Conservation (phyloP, 1,139 yeast species). For the Pichia sp. region DNA sequence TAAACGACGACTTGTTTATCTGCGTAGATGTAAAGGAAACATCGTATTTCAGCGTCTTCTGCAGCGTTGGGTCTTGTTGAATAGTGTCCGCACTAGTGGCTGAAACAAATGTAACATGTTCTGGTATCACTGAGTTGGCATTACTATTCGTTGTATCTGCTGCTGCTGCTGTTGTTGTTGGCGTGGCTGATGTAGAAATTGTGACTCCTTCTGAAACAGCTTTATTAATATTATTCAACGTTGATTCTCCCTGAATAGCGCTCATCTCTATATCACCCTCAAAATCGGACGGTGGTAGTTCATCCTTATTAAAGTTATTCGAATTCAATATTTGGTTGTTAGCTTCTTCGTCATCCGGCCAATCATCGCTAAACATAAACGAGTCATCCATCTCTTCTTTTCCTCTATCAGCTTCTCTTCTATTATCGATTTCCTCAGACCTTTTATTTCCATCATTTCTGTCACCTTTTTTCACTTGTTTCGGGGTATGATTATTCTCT, state of each 20-base stretch:
- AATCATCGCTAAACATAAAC: constrained; percentile 61
- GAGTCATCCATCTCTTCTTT: constrained; percentile 46
- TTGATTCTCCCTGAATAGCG: background rate
- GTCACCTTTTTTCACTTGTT: background rate
- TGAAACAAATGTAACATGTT: constrained; percentile 44
- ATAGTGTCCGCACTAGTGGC: constrained; percentile 53
- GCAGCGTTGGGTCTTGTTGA: constrained; percentile 39
- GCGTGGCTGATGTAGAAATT: no score
- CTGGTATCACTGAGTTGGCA: constrained; percentile 18
- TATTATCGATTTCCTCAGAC: constrained; percentile 8
- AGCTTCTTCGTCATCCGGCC: constrained; percentile 33
- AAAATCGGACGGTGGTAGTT: constrained; percentile 25
- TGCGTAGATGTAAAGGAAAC: constrained; percentile 47
- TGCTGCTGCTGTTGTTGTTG: no score
- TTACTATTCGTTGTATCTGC: background rate
- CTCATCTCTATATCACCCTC: constrained; percentile 23
- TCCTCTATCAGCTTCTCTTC: background rate
- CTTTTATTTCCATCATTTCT: background rate
- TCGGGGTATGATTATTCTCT: no score
- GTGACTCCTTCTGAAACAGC: no score
- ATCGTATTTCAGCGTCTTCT: constrained; percentile 36
- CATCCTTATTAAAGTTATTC: background rate
- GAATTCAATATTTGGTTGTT: constrained; percentile 1
- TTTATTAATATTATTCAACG: no score
- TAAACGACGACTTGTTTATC: constrained; percentile 39